phyloP scores from a whole-genome alignment of 2,329 filamentous ascomycete genomes.

The Aspergillus eucalypticola region DNA sequence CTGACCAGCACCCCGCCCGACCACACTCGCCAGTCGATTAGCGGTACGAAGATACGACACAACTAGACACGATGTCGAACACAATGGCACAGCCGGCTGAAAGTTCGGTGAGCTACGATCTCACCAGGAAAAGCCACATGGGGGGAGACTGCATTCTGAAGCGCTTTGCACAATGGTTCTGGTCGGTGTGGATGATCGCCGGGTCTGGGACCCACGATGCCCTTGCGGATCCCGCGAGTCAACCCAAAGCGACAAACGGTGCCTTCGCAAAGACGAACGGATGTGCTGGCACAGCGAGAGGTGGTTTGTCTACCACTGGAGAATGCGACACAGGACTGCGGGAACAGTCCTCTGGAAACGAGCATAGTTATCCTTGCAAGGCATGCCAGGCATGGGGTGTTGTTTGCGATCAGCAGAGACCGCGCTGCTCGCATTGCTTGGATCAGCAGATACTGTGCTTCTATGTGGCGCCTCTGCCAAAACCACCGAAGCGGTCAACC shows the following conservation, averaged over 20 bases:
- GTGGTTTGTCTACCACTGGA: not conserved
- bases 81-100: slow-evolving; percentile 1
- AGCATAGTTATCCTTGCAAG: slow-evolving; percentile 22
- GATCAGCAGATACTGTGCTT: slow-evolving; percentile 37
- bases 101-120: slow-evolving; percentile 1
- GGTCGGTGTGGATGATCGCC: slow-evolving; percentile 15
- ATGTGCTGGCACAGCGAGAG: not conserved
- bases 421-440: slow-evolving; percentile 34
- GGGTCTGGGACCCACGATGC: not conserved
- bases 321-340: not conserved
- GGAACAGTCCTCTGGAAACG: not conserved
- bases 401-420: slow-evolving; percentile 30
- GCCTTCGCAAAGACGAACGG: not conserved
- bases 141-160: slow-evolving; percentile 11
- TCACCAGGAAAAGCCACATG: slow-evolving; percentile 1
- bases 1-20: not conserved
- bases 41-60: not conserved
- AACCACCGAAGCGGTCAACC: slow-evolving; percentile 20
- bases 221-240: not conserved
- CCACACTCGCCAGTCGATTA: not conserved
- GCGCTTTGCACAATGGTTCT: slow-evolving; percentile 22
- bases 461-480: slow-evolving; percentile 31
- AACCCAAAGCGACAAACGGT: not conserved
- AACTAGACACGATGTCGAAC: slow-evolving; percentile 5
- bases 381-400: slow-evolving; percentile 32